phyloP scores from a whole-genome alignment of 164 flowering plant species.

The Vitis rupestris region DNA sequence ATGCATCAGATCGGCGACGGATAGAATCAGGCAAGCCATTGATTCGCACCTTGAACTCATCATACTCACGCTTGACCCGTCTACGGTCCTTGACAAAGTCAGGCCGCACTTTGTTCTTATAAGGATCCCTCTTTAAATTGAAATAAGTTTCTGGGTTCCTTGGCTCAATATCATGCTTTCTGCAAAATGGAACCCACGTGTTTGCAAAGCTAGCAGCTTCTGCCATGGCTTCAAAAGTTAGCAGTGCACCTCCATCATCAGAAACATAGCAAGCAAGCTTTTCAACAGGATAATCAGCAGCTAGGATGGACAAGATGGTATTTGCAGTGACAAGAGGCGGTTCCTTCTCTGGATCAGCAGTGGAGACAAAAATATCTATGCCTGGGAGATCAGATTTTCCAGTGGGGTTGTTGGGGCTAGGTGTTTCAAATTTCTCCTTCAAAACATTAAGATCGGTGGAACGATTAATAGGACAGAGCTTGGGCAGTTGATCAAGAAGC shows the following conservation, averaged over 20 bases:
- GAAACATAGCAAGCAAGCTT: constrained; percentile 75
- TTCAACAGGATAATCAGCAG: constrained; percentile 70
- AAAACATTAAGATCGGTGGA: constrained; percentile 74
- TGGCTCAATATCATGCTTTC: constrained; percentile 71
- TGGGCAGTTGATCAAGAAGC: constrained; percentile 85
- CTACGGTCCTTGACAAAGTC: constrained; percentile 80
- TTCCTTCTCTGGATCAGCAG: constrained; percentile 88
- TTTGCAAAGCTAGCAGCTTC: constrained; percentile 80
- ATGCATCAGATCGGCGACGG: constrained; percentile 71
- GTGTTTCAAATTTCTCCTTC: constrained; percentile 74
- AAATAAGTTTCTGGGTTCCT: constrained; percentile 74
- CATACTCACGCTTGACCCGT: constrained; percentile 73
- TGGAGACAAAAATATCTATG: constrained; percentile 80
- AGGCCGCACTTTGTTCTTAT: constrained; percentile 55
- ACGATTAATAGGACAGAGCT: constrained; percentile 78
- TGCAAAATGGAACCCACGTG: constrained; percentile 73
- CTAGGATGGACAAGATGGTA: constrained; percentile 65
- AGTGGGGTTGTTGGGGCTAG: constrained; percentile 50
- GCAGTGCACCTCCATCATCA: constrained; percentile 78
- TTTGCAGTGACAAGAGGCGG: constrained; percentile 82
- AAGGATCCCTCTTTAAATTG: constrained; percentile 66
- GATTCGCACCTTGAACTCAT: constrained; percentile 71
- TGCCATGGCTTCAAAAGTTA: constrained; percentile 77
- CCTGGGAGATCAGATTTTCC: constrained; percentile 92
- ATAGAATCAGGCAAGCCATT: constrained; percentile 70